A percentile compares a stretch with the other conserved stretches of the same genome.
Conservation (phyloP, 1,284 basidiomycete genomes). For the Filobasidium uniguttulatum region DNA sequence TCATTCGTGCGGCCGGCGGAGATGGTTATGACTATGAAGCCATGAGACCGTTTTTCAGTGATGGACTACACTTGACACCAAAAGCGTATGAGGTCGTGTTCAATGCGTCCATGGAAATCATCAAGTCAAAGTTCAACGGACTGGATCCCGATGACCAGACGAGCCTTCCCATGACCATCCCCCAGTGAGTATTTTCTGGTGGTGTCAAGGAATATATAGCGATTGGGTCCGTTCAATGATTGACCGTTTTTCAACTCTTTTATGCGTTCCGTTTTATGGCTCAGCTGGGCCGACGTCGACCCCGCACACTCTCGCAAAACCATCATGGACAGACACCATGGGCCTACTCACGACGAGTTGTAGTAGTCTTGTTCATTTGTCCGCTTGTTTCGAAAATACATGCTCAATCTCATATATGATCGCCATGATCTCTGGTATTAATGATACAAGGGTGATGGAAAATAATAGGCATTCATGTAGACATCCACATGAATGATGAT, state of each 20-base stretch:
- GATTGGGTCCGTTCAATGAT: background rate
- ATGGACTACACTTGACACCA: conserved; percentile 63
- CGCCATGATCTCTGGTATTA: no score
- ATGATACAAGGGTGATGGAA: no score
- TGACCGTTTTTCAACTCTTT: no score
- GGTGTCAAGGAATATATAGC: background rate
- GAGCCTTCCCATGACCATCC: background rate
- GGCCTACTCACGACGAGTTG: background rate
- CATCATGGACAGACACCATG: background rate
- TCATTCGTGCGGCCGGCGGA: conserved; percentile 54
- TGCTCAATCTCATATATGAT: no score
- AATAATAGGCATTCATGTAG: no score
- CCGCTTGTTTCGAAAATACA: no score
- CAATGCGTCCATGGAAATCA: conserved; percentile 47
- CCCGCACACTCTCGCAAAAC: background rate
- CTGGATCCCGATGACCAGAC: background rate
- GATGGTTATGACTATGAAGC: conserved; percentile 39
- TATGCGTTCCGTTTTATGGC: no score
- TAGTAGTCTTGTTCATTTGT: no score
- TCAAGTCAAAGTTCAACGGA: conserved; percentile 26
- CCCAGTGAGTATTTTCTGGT: background rate
- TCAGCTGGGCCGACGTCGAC: background rate
- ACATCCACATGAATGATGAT: background rate
- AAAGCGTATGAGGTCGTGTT: conserved; percentile 61
- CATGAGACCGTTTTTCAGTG: conserved; percentile 40